Conservation (phyloP, 129 eudicot species). For the Lonicera japonica region DNA sequence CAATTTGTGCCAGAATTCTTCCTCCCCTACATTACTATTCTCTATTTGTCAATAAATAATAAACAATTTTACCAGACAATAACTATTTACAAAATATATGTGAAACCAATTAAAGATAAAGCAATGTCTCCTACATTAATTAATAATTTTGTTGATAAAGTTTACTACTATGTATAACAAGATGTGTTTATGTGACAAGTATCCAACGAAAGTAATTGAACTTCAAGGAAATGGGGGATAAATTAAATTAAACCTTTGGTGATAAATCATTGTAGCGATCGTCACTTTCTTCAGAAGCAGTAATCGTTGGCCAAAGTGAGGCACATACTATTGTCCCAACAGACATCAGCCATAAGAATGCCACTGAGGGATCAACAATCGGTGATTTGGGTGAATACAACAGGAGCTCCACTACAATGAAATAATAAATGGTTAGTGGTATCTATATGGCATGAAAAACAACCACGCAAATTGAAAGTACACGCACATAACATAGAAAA, state of each 20-base stretch:
- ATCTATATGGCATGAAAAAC: neutral
- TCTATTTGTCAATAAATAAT: too few species aligned
- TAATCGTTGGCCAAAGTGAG: conserved; percentile 63
- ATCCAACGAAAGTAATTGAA: neutral
- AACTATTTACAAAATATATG: too few species aligned
- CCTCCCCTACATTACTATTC: too few species aligned
- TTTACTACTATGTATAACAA: too few species aligned
- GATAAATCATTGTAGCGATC: conserved; percentile 52
- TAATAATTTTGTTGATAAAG: too few species aligned
- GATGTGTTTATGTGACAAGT: neutral
- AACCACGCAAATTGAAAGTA: neutral
- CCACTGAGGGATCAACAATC: conserved; percentile 52
- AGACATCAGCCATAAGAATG: conserved; percentile 67
- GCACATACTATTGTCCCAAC: conserved; percentile 66
- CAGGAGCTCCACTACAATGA: conserved; percentile 56
- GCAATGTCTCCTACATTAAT: too few species aligned
- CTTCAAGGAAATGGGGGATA: neutral
- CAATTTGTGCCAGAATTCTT: too few species aligned
- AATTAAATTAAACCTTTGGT: conserved; percentile 42
- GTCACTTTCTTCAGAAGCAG: conserved; percentile 38
- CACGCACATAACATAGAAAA: neutral
- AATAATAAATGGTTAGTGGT: neutral
- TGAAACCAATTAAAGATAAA: too few species aligned
- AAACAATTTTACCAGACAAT: too few species aligned
- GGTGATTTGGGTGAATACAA: conserved; percentile 56